Conservation (phyloP, 345 rosid species). For the Syzygium aromaticum region DNA sequence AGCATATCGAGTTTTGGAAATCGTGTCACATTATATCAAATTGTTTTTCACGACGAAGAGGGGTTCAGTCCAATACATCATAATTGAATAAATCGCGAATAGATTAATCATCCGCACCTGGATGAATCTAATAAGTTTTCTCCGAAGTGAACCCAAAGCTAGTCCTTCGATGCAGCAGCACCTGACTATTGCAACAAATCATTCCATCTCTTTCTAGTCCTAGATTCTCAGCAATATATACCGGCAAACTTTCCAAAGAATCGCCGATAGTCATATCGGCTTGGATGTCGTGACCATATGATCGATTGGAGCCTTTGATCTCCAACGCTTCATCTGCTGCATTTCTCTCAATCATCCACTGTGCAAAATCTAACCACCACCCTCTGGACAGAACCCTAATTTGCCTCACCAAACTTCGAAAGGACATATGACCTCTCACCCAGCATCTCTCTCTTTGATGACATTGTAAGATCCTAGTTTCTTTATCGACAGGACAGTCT, state of each 20-base stretch:
- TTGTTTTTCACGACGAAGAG: too few species aligned
- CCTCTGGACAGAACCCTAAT: neutral
- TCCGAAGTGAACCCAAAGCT: neutral
- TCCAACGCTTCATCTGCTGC: neutral
- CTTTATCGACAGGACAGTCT: neutral
- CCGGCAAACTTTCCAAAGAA: neutral
- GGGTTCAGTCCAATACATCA: too few species aligned
- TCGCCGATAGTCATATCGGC: neutral
- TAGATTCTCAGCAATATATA: neutral
- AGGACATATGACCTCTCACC: neutral
- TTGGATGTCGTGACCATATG: neutral
- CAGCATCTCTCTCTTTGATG: neutral
- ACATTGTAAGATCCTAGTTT: neutral
- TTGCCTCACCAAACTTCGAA: too few species aligned
- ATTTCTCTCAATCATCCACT: neutral
- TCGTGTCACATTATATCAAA: too few species aligned
- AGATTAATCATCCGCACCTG: neutral
- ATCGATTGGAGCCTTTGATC: neutral
- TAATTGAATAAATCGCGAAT: neutral
- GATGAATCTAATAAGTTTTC: neutral
- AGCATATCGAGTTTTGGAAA: too few species aligned
- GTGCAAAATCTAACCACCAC: neutral
- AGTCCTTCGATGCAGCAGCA: neutral
- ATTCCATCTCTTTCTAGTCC: neutral
- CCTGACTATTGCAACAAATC: neutral